phyloP scores from a whole-genome alignment of 768 basidiomycete genomes.

The Tricholoma matsutake region DNA sequence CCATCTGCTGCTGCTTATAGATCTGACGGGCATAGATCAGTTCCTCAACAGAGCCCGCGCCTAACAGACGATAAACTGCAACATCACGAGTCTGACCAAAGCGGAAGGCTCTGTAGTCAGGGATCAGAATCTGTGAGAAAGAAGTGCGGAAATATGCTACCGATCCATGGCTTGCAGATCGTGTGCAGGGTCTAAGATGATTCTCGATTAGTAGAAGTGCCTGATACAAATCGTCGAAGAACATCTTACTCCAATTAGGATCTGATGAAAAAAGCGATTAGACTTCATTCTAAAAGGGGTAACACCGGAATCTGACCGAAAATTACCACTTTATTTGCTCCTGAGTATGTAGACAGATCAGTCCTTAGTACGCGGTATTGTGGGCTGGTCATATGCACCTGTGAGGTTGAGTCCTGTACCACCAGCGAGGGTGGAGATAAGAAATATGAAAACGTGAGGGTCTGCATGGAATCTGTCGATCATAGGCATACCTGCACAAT shows the following conservation, averaged over 20 bases:
- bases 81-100: constrained; percentile 89
- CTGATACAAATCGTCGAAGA: neutral
- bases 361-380: neutral
- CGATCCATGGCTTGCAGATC: constrained; percentile 92
- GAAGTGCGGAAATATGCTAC: constrained; percentile 16
- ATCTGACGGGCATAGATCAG: constrained; percentile 86
- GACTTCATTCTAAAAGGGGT: neutral
- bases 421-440: constrained; percentile 90
- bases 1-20: constrained; percentile 93
- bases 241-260: constrained; percentile 86
- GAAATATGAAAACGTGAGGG: constrained; percentile 70
- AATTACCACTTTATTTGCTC: constrained; percentile 92
- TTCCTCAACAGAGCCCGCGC: constrained; percentile 86
- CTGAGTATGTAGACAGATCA: constrained; percentile 21
- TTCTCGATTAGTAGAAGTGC: constrained; percentile 2
- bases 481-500: constrained; percentile 68
- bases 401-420: constrained; percentile 90
- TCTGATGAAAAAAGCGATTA: constrained; percentile 41
- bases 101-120: constrained; percentile 58
- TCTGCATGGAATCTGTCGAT: constrained; percentile 83
- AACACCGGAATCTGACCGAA: constrained; percentile 53
- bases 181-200: constrained; percentile 78
- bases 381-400: constrained; percentile 19
- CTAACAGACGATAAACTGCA: constrained; percentile 76
- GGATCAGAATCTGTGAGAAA: neutral